Conservation (phyloP, 768 basidiomycete species). For the Amanita inopinata region DNA sequence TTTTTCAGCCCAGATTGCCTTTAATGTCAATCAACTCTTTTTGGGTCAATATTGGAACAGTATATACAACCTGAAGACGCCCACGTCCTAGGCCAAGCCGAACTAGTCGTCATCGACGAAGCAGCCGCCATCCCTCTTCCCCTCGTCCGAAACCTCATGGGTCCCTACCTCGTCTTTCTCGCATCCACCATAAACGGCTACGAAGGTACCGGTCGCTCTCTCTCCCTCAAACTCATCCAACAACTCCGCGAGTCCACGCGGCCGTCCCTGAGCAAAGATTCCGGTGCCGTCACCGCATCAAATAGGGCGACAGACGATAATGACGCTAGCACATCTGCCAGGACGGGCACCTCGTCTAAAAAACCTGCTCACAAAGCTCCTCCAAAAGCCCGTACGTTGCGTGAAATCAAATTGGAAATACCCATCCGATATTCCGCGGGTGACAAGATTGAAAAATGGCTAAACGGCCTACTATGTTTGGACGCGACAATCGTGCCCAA, state of each 20-base stretch:
- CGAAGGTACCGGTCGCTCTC: slow-evolving; percentile 97
- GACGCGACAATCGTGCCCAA: slow-evolving; percentile 62
- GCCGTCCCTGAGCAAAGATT: slow-evolving; percentile 64
- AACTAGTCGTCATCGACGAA: slow-evolving; percentile 96
- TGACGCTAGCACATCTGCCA: slow-evolving; percentile 29
- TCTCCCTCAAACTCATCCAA: slow-evolving; percentile 95
- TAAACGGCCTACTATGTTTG: slow-evolving; percentile 83
- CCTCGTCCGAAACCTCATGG: slow-evolving; percentile 89
- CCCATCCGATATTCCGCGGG: slow-evolving; percentile 87
- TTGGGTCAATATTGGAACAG: too few species aligned
- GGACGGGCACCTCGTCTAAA: slow-evolving; percentile 32
- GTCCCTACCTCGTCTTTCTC: slow-evolving; percentile 95
- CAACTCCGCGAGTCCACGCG: slow-evolving; percentile 89
- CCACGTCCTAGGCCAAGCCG: slow-evolving; percentile 95
- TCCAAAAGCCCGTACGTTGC: slow-evolving; percentile 64
- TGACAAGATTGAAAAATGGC: slow-evolving; percentile 91
- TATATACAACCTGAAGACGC: slow-evolving; percentile 98
- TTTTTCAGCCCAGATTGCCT: background rate
- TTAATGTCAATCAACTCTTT: too few species aligned
- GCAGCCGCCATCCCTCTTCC: slow-evolving; percentile 97
- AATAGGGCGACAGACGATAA: slow-evolving; percentile 17
- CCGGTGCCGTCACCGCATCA: slow-evolving; percentile 17
- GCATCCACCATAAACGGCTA: slow-evolving; percentile 99
- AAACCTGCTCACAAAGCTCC: slow-evolving; percentile 45
- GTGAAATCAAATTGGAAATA: slow-evolving; percentile 90